Percentiles rank a stretch among this genome's conserved stretches.
These are phyloP conservation scores for Coniosporium apollinis DNA, from an alignment of 495 filamentous ascomycete genomes.

Conservation along the genomic window DNA sequence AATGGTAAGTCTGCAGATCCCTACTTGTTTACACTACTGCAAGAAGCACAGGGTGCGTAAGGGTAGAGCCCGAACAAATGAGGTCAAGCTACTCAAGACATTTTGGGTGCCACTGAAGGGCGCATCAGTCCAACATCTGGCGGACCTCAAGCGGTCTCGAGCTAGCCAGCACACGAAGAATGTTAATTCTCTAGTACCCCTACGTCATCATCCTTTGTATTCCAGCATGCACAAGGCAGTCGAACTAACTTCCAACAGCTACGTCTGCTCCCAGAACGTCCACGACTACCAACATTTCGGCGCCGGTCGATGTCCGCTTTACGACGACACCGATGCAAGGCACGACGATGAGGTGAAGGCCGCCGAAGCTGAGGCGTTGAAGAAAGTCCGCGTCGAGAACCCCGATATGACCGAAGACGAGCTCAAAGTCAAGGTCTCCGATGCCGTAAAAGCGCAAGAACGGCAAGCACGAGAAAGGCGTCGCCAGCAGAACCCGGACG, in stretches of 20 bases:
- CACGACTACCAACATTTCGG: conserved; percentile 34
- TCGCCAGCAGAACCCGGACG: too few species aligned
- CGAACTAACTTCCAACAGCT: conserved; percentile 24
- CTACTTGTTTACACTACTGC: too few species aligned
- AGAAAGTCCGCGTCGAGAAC: conserved; percentile 38
- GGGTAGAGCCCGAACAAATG: too few species aligned
- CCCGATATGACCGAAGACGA: conserved; percentile 40
- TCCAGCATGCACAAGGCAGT: neutral
- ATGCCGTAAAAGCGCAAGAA: conserved; percentile 24
- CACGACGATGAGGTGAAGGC: conserved; percentile 48
- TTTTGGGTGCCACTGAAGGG: too few species aligned
- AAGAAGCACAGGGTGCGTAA: too few species aligned
- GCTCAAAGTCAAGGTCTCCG: conserved; percentile 41
- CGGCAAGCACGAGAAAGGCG: too few species aligned
- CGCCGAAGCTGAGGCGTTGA: conserved; percentile 45
- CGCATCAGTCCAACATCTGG: too few species aligned
- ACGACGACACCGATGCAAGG: conserved; percentile 43
- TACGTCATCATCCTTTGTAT: too few species aligned
- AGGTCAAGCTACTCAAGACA: too few species aligned
- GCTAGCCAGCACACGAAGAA: too few species aligned
- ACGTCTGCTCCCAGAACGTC: conserved; percentile 48
- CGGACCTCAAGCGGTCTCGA: too few species aligned
- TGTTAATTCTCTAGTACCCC: too few species aligned
- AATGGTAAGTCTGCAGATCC: conserved; percentile 28
- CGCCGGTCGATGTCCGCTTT: conserved; percentile 42